A percentile compares a stretch with the other conserved stretches of the same genome.
Evolutionary conservation across 2,329 filamentous ascomycete genomes (phyloP).

Genomic region (Pyrenophora seminiperda): DNA sequence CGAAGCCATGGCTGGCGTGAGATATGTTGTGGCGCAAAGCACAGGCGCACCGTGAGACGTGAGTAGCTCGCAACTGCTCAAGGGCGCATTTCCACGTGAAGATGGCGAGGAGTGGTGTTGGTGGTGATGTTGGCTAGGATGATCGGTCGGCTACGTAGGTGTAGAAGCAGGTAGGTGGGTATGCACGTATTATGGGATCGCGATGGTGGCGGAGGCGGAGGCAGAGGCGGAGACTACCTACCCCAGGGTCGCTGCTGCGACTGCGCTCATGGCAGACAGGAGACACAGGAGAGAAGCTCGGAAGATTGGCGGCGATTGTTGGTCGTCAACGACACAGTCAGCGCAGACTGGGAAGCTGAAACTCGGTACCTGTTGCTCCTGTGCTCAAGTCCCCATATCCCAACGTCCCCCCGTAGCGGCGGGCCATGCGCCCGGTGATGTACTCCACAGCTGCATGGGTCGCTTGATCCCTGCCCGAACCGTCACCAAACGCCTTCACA

Average conservation of each 20-base stretch:
- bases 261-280: constrained; percentile 1
- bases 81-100: constrained; percentile 13
- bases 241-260: constrained; percentile 3
- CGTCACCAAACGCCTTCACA: constrained; percentile 3
- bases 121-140: constrained; percentile 2
- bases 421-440: constrained; percentile 11
- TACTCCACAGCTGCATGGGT: constrained; percentile 5
- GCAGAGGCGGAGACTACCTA: neutral
- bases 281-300: neutral
- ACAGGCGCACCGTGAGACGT: constrained; percentile 1
- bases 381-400: constrained; percentile 4
- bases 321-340: neutral
- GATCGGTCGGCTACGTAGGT: constrained; percentile 23
- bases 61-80: constrained; percentile 2
- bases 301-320: constrained; percentile 5
- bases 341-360: constrained; percentile 9
- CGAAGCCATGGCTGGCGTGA: constrained; percentile 28
- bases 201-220: too few species aligned
- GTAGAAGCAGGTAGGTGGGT: constrained; percentile 1
- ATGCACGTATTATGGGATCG: too few species aligned
- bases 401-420: constrained; percentile 9
- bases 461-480: constrained; percentile 8
- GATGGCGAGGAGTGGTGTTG: neutral
- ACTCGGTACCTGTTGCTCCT: constrained; percentile 4
- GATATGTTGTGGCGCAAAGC: neutral